A percentile compares a stretch with the other conserved stretches of the same genome.
Conservation (phyloP, 352 stramenopile genomes). For the Phytophthora pinifolia region DNA sequence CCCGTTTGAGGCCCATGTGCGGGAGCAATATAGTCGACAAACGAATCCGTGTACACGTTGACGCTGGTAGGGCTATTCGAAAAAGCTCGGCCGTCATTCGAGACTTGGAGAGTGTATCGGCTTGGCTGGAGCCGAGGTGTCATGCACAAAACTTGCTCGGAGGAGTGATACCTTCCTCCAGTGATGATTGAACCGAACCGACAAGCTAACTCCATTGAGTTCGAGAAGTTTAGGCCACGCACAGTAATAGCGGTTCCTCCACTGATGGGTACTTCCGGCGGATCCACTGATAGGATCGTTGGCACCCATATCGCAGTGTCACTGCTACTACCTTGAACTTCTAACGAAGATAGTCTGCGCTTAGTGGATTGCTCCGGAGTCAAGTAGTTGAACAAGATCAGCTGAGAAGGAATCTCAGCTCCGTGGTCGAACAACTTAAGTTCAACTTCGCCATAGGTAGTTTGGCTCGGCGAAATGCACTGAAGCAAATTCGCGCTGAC, state of each 20-base stretch:
- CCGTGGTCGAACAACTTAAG: slow-evolving; percentile 46
- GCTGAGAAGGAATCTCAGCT: slow-evolving; percentile 38
- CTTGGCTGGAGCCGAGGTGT: slow-evolving; percentile 56
- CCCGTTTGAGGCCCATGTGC: slow-evolving; percentile 69
- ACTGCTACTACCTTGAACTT: neutral
- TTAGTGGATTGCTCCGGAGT: slow-evolving; percentile 18
- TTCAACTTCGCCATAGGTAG: slow-evolving; percentile 32
- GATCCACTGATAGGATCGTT: slow-evolving; percentile 25
- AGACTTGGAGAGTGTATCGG: slow-evolving; percentile 72
- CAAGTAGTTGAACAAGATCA: slow-evolving; percentile 50
- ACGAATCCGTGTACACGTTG: slow-evolving; percentile 73
- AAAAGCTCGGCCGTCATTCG: slow-evolving; percentile 69
- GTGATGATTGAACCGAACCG: slow-evolving; percentile 74
- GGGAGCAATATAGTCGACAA: slow-evolving; percentile 69
- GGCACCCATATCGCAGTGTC: slow-evolving; percentile 5
- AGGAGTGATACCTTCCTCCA: slow-evolving; percentile 49
- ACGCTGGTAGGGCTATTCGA: slow-evolving; percentile 63
- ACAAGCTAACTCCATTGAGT: slow-evolving; percentile 74
- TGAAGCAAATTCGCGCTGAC: slow-evolving; percentile 27
- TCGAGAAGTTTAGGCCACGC: slow-evolving; percentile 71
- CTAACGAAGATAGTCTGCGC: slow-evolving; percentile 1
- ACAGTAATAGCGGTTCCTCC: slow-evolving; percentile 78
- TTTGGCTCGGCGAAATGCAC: slow-evolving; percentile 44
- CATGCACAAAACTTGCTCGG: slow-evolving; percentile 53
- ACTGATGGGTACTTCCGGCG: slow-evolving; percentile 13